Conservation (phyloP, 495 filamentous ascomycete genomes). For the Trichoderma reesei region DNA sequence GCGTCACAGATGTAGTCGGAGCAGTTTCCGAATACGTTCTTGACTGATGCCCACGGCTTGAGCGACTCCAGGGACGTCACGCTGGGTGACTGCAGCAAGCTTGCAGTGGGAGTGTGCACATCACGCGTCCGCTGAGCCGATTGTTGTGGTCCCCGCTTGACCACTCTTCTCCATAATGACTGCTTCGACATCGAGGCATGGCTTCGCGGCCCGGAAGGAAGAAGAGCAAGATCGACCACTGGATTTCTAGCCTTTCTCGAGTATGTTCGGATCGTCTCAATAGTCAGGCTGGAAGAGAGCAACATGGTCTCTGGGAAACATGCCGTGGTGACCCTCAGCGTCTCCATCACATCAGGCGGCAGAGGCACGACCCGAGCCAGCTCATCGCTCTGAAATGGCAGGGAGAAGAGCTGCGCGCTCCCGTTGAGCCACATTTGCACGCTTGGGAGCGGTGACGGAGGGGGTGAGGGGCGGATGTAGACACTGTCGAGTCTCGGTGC, state of each 20-base stretch:
- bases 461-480: constrained; percentile 10
- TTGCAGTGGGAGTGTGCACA: neutral
- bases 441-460: neutral
- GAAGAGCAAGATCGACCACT: neutral
- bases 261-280: constrained; percentile 38
- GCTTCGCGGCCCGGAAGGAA: neutral
- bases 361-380: constrained; percentile 24
- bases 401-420: constrained; percentile 13
- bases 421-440: constrained; percentile 11
- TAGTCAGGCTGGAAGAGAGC: constrained; percentile 31
- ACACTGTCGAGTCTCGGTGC: neutral
- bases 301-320: constrained; percentile 41
- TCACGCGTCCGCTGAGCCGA: constrained; percentile 13
- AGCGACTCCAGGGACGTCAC: constrained; percentile 15
- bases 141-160: constrained; percentile 13
- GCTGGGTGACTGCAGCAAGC: neutral
- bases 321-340: constrained; percentile 27
- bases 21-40: constrained; percentile 47
- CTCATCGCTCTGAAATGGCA: neutral
- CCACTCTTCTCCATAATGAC: constrained; percentile 7
- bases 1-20: constrained; percentile 48
- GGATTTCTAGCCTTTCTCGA: constrained; percentile 31
- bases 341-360: constrained; percentile 32
- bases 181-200: neutral
- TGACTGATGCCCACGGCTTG: constrained; percentile 38